A percentile compares a stretch with the other conserved stretches of the same genome.
These are phyloP conservation scores for Irpex lacteus DNA, from an alignment of 1,284 basidiomycete species.

Conservation along the genomic window DNA sequence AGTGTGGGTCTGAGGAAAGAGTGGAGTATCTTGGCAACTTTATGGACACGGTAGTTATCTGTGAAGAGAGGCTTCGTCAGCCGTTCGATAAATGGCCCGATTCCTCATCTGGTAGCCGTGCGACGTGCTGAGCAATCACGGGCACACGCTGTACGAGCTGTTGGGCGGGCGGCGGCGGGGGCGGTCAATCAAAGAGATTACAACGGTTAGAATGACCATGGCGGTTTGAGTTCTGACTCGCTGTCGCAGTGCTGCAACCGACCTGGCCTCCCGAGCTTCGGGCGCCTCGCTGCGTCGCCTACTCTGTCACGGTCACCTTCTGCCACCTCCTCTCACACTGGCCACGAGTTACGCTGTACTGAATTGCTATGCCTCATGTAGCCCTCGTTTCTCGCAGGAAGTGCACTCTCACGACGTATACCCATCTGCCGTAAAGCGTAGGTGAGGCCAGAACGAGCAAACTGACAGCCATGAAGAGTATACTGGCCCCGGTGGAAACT, in stretches of 20 bases:
- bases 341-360: not conserved
- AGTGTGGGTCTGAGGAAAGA: not conserved
- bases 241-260: no score
- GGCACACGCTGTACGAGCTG: not conserved
- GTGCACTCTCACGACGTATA: not conserved
- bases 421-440: slow-evolving; percentile 5
- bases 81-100: not conserved
- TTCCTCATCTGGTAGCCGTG: not conserved
- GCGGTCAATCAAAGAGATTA: no score
- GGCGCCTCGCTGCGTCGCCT: no score
- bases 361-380: slow-evolving; percentile 9
- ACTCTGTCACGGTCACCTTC: no score
- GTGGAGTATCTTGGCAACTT: not conserved
- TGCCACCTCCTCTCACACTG: not conserved
- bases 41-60: not conserved
- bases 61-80: slow-evolving; percentile 11
- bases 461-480: not conserved
- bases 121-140: not conserved
- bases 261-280: no score
- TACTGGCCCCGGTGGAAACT: not conserved
- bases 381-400: slow-evolving; percentile 6
- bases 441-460: not conserved
- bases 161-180: no score
- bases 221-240: no score
- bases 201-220: no score